phyloP scores from a whole-genome alignment of 192 early-diverging fungal genomes.

The Oehlia diaphana region DNA sequence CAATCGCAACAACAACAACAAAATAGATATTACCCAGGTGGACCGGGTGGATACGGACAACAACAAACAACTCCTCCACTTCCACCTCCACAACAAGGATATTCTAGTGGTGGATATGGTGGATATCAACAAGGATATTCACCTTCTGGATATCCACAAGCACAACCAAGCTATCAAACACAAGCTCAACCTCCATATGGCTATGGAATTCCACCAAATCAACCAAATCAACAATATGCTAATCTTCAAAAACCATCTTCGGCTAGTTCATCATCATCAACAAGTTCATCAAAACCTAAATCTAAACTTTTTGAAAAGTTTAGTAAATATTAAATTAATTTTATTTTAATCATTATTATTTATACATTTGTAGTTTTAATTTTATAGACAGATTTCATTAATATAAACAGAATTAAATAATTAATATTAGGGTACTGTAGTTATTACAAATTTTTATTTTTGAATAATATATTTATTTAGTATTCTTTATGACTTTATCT shows the following conservation, averaged over 20 bases:
- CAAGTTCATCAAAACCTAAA: neutral
- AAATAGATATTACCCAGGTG: neutral
- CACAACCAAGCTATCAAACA: neutral
- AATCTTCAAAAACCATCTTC: neutral
- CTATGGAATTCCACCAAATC: neutral
- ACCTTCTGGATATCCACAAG: neutral
- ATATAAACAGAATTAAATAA: too few relatives aligned
- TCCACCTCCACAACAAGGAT: neutral
- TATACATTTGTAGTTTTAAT: neutral
- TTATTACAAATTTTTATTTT: too few relatives aligned
- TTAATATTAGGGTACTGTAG: too few relatives aligned
- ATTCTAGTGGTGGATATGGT: neutral
- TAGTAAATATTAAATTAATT: neutral
- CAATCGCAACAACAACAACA: neutral
- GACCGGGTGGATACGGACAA: too few relatives aligned
- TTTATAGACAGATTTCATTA: neutral
- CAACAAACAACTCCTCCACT: too few relatives aligned
- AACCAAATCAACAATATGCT: neutral
- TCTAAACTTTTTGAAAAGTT: neutral
- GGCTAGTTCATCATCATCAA: neutral
- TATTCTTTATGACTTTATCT: too few relatives aligned
- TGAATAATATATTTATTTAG: too few relatives aligned
- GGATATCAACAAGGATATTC: neutral
- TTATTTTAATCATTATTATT: neutral
- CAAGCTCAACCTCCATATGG: neutral